Evolutionary conservation across 139 green algal species (phyloP).

Genomic region (Nannochloris sp.): DNA sequence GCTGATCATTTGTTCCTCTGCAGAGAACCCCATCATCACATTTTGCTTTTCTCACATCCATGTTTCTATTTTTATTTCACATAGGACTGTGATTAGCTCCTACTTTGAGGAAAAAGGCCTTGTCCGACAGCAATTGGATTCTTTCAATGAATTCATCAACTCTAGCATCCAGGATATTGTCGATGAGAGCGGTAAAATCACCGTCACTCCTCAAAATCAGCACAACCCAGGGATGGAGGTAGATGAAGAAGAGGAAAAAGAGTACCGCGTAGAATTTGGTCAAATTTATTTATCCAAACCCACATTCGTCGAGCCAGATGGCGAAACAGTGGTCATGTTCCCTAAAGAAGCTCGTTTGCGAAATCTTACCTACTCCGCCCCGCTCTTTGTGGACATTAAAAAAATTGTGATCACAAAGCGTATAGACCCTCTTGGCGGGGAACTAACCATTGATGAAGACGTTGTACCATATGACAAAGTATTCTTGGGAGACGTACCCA

Average conservation of each 20-base stretch:
- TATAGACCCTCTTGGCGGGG: neutral
- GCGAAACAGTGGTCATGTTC: conserved; percentile 82
- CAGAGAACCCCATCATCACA: neutral
- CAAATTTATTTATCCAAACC: conserved; percentile 95
- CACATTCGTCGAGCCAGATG: conserved; percentile 87
- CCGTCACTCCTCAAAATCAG: conserved; percentile 72
- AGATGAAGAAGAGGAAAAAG: conserved; percentile 37
- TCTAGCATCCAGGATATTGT: conserved; percentile 83
- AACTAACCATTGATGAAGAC: conserved; percentile 42
- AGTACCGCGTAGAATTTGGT: conserved; percentile 70
- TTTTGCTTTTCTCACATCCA: neutral
- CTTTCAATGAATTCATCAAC: conserved; percentile 98
- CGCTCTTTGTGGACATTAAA: conserved; percentile 90
- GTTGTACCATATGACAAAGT: conserved; percentile 59
- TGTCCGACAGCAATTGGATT: conserved; percentile 97
- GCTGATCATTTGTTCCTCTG: neutral
- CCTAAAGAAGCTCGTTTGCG: conserved; percentile 91
- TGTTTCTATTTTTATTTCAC: neutral
- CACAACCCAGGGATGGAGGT: conserved; percentile 49
- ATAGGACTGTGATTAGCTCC: conserved; percentile 72
- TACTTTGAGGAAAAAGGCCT: conserved; percentile 97
- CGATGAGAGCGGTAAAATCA: conserved; percentile 55
- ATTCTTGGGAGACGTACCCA: conserved; percentile 95
- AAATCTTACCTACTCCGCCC: conserved; percentile 96
- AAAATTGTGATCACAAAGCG: conserved; percentile 51